These are phyloP conservation scores for Cercophora newfieldiana DNA, from an alignment of 495 filamentous ascomycete species.

Conservation along the genomic window DNA sequence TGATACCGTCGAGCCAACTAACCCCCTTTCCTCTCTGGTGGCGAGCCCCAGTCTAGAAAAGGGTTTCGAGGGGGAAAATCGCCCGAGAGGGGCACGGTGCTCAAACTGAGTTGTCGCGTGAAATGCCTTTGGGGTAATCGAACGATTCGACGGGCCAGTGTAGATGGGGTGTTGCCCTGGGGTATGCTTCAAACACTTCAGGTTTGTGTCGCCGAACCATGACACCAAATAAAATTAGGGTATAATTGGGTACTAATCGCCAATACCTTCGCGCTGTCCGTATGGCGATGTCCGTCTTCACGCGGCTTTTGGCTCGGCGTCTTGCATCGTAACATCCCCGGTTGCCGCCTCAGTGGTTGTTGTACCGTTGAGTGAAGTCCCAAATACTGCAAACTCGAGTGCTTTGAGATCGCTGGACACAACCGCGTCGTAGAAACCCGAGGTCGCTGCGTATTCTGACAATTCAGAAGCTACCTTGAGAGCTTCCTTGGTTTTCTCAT, in stretches of 20 bases:
- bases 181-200: too few species aligned
- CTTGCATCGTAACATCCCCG: conserved; percentile 26
- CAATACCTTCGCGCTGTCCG: not conserved
- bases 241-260: not conserved
- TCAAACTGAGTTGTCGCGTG: too few species aligned
- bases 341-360: not conserved
- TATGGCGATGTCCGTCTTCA: not conserved
- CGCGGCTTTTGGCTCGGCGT: conserved; percentile 4
- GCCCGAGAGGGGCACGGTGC: too few species aligned
- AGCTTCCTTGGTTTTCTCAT: conserved; percentile 61
- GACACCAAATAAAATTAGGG: not conserved
- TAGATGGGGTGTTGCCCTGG: too few species aligned
- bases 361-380: not conserved
- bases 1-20: too few species aligned
- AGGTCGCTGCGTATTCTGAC: conserved; percentile 62
- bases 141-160: too few species aligned
- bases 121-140: too few species aligned
- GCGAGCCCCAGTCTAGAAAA: too few species aligned
- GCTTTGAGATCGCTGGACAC: conserved; percentile 59
- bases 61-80: too few species aligned
- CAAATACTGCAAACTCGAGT: conserved; percentile 29
- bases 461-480: conserved; percentile 65
- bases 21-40: too few species aligned
- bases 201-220: too few species aligned
- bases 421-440: conserved; percentile 64